phyloP scores from a whole-genome alignment of 2,329 filamentous ascomycete species.

The Exophiala lecanii-corni region DNA sequence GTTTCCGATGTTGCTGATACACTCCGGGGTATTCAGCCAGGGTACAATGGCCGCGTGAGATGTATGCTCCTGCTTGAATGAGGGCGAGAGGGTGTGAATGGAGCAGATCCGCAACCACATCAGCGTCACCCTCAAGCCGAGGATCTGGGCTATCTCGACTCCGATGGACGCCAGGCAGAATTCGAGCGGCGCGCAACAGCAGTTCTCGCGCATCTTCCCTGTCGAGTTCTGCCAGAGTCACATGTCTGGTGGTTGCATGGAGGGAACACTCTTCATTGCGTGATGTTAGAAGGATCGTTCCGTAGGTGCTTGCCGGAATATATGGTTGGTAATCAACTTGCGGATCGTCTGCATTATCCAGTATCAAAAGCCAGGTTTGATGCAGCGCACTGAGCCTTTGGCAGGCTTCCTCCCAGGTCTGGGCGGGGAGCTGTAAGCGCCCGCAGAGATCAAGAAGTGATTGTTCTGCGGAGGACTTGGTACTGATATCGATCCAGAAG shows the following conservation, averaged over 20 bases:
- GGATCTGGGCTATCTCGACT: neutral
- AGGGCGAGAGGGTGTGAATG: conserved; percentile 22
- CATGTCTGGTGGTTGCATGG: conserved; percentile 12
- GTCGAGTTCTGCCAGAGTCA: conserved; percentile 10
- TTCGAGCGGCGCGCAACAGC: conserved; percentile 9
- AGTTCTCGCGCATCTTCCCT: conserved; percentile 13
- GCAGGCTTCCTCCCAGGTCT: conserved; percentile 21
- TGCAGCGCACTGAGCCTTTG: conserved; percentile 11
- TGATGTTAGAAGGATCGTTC: conserved; percentile 20
- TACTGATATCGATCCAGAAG: conserved; percentile 36
- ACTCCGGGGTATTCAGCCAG: conserved; percentile 27
- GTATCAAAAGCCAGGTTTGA: conserved; percentile 19
- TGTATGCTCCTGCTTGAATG: conserved; percentile 27
- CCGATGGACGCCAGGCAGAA: too few species aligned
- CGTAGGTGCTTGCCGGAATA: conserved; percentile 12
- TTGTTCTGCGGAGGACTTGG: conserved; percentile 21
- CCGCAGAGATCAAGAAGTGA: conserved; percentile 28
- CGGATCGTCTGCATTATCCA: conserved; percentile 24
- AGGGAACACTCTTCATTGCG: conserved; percentile 19
- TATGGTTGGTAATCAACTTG: conserved; percentile 18
- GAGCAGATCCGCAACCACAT: conserved; percentile 9
- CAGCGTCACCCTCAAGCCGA: conserved; percentile 6
- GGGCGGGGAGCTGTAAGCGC: conserved; percentile 15
- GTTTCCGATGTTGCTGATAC: conserved; percentile 26
- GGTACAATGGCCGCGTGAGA: conserved; percentile 26